phyloP scores from a whole-genome alignment of 2,329 filamentous ascomycete species.

The Alternaria sp. region DNA sequence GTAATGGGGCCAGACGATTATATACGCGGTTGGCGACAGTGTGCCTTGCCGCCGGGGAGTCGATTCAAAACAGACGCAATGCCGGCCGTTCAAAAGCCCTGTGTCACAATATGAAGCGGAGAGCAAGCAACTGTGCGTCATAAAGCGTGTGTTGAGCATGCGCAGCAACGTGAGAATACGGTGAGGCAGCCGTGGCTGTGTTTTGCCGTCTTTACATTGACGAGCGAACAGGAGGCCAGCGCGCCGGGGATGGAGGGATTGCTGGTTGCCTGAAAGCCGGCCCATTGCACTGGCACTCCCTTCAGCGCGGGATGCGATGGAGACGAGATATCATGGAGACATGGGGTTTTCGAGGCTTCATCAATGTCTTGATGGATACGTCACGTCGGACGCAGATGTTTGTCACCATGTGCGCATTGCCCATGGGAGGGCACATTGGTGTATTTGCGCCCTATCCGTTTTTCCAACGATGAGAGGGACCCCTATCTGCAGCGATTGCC shows the following conservation, averaged over 20 bases:
- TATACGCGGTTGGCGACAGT: slow-evolving; percentile 15
- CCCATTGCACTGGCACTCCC: slow-evolving; percentile 5
- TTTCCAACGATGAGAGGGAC: neutral
- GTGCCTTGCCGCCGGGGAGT: slow-evolving; percentile 12
- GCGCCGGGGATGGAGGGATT: neutral
- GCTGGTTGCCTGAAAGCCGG: slow-evolving; percentile 13
- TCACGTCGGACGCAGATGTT: neutral
- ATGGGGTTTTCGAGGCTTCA: neutral
- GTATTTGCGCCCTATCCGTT: neutral
- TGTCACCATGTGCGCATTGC: neutral
- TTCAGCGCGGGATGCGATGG: neutral
- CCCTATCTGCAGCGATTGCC: neutral
- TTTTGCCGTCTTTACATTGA: slow-evolving; percentile 4
- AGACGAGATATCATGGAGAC: neutral
- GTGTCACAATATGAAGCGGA: slow-evolving; percentile 12
- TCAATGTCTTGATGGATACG: neutral
- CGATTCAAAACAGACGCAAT: slow-evolving; percentile 20
- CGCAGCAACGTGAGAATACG: slow-evolving; percentile 22
- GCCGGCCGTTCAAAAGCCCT: slow-evolving; percentile 11
- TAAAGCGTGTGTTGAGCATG: slow-evolving; percentile 27
- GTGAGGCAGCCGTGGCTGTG: slow-evolving; percentile 33
- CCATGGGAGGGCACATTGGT: neutral
- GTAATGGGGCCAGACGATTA: slow-evolving; percentile 25
- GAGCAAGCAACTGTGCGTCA: slow-evolving; percentile 25
- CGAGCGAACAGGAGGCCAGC: slow-evolving; percentile 15